Evolutionary conservation across 1,284 basidiomycete species (phyloP), one percentile per base, ranked within the genome.

Genomic region (Boletus sp.): DNA sequence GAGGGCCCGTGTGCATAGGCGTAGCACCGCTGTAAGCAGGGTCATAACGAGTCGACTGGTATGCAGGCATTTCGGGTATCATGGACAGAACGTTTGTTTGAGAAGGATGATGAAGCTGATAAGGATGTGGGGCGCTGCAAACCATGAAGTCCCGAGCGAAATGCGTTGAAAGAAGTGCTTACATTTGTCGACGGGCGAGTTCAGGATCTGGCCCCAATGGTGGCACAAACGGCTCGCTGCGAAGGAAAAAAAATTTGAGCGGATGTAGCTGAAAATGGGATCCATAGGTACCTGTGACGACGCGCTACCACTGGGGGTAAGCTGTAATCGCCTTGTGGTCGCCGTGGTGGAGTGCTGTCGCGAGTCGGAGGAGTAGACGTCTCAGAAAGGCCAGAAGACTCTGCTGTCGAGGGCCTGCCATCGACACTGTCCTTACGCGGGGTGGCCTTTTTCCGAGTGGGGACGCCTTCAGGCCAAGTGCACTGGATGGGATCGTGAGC

Each of bases 381-480:
- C 43, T 81, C 80, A 12, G 81, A 83, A 19, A 81, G 48, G 17
- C 78, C 76, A 6, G 81, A 80, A 22, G 81, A 83, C 19, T 76
- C 77, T 9, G 81, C 79, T 14, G 83, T 84, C 2, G 81, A 84
- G 12, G 81, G 80, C 22, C 79, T 68, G 33, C 72, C 73, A 46
- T 82, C 80, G 36, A 69, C 52, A 8, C 71, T 71, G 46, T 79
- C 77, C 53, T 74, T 76, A 54, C 72, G 71, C 1, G 71, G 58
- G 0, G 71, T 51, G 23, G 74, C 67, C 65, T 79, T 81, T 65
- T 82, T 84, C 51, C 82, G 74, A 25, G 76, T 63, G 19, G 82
- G 80, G 12, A 78, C 75, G 9, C 81, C 81, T 58, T 88, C 84
- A 3, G 88, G 88, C 88, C 88, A 91, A 39, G 82, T 87, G 64